These are phyloP conservation scores for Dacryopinax spathularia DNA, from an alignment of 768 basidiomycete genomes.

Conservation along the genomic window DNA sequence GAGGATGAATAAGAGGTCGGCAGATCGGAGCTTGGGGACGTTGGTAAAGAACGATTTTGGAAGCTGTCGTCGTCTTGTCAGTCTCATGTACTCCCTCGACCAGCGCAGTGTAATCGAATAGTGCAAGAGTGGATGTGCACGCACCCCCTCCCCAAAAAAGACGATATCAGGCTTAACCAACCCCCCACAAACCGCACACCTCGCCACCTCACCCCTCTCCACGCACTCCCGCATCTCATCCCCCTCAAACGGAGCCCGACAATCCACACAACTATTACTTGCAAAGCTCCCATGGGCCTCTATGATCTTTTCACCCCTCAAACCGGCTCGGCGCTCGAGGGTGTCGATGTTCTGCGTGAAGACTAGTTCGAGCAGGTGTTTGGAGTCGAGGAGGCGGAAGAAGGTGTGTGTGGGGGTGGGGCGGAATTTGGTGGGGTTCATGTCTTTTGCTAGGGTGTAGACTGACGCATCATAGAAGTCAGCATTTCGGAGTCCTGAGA, in stretches of 20 bases:
- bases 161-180: slow-evolving; percentile 90
- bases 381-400: slow-evolving; percentile 61
- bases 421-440: slow-evolving; percentile 79
- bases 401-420: slow-evolving; percentile 88
- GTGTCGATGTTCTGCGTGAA: slow-evolving; percentile 84
- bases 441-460: slow-evolving; percentile 82
- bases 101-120: neutral
- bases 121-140: slow-evolving; percentile 18
- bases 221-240: slow-evolving; percentile 56
- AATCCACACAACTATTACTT: slow-evolving; percentile 66
- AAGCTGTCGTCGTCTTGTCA: slow-evolving; percentile 34
- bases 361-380: slow-evolving; percentile 54
- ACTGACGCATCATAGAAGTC: slow-evolving; percentile 28
- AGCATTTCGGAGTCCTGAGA: neutral
- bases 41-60: slow-evolving; percentile 52
- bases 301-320: slow-evolving; percentile 58
- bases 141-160: slow-evolving; percentile 72
- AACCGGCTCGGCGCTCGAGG: slow-evolving; percentile 76
- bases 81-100: neutral
- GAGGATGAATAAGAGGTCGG: slow-evolving; percentile 79
- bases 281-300: slow-evolving; percentile 98
- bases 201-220: slow-evolving; percentile 46
- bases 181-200: slow-evolving; percentile 51
- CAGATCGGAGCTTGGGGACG: slow-evolving; percentile 39
- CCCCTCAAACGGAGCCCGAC: slow-evolving; percentile 42